phyloP scores from a whole-genome alignment of 306 rosid species.

The Phaseolus lunatus region DNA sequence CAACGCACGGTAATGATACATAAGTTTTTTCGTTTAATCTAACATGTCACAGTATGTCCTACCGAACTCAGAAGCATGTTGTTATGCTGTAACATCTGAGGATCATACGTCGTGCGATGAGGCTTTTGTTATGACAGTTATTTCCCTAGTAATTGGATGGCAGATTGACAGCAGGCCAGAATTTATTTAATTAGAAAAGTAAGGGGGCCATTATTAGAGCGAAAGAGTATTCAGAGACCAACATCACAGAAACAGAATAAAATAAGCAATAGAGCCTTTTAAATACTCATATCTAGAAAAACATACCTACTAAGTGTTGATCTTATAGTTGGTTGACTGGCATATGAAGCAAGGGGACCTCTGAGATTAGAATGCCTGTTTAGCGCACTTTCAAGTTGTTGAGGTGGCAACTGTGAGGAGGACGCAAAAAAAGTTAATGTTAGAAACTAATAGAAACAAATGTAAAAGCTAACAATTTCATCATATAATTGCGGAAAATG shows the following conservation, averaged over 20 bases:
- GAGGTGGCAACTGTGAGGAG: constrained; percentile 81
- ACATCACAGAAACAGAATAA: not conserved
- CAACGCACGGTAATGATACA: not conserved
- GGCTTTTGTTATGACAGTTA: not conserved
- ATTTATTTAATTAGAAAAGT: not conserved
- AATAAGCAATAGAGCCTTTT: not conserved
- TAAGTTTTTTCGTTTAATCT: no score
- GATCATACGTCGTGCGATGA: not conserved
- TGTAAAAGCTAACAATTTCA: not conserved
- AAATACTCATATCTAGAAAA: constrained; percentile 33
- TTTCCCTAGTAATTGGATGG: not conserved
- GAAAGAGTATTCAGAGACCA: not conserved
- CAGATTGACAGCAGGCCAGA: not conserved
- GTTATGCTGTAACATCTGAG: not conserved
- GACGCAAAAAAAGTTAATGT: not conserved
- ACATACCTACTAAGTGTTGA: constrained; percentile 80
- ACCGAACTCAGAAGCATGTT: not conserved
- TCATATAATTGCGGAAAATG: not conserved
- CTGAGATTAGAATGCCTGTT: constrained; percentile 79
- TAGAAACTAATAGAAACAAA: not conserved
- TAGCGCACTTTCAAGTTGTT: constrained; percentile 86
- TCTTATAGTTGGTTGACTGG: constrained; percentile 75
- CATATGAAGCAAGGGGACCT: constrained; percentile 81
- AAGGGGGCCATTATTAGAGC: not conserved
- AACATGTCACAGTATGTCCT: not conserved